A percentile compares a stretch with the other conserved stretches of the same genome.
These are phyloP conservation scores for Pyrrhoderma noxium DNA, from an alignment of 1,284 basidiomycete species.

Conservation along the genomic window DNA sequence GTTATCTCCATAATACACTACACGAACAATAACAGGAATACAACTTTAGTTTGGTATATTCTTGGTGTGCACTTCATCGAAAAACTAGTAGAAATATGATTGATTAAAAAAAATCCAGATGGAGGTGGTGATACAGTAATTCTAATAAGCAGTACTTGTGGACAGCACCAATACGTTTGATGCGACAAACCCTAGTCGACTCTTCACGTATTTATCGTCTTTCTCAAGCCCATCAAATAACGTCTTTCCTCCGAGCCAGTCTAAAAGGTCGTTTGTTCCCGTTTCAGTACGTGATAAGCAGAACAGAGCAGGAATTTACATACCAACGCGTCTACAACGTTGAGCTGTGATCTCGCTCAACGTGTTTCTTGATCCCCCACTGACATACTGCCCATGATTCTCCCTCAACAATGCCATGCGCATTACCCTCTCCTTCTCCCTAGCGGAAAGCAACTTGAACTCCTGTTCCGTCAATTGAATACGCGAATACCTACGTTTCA, in stretches of 20 bases:
- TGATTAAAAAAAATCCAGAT: too few species aligned
- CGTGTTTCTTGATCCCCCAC: too few species aligned
- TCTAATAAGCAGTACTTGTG: neutral
- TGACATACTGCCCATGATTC: constrained; percentile 11
- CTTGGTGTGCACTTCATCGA: too few species aligned
- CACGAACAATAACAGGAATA: too few species aligned
- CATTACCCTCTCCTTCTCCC: constrained; percentile 63
- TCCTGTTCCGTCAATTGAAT: constrained; percentile 50
- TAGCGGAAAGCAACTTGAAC: constrained; percentile 47
- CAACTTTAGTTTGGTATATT: too few species aligned
- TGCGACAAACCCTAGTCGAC: constrained; percentile 63
- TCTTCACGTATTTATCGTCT: constrained; percentile 49
- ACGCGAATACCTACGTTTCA: constrained; percentile 5
- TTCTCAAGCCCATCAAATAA: constrained; percentile 58
- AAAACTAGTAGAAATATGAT: too few species aligned
- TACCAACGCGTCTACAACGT: constrained; percentile 12
- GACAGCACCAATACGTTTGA: constrained; percentile 57
- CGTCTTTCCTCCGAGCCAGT: constrained; percentile 66
- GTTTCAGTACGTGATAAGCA: too few species aligned
- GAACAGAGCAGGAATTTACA: constrained; percentile 25
- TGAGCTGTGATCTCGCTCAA: too few species aligned
- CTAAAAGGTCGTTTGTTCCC: constrained; percentile 37
- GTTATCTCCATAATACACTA: too few species aligned
- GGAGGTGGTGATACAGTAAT: too few species aligned
- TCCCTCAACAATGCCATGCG: constrained; percentile 44